Base-by-base conservation (phyloP, 176 grass and related monocot species). In the Phyllostachys edulis region DNA sequence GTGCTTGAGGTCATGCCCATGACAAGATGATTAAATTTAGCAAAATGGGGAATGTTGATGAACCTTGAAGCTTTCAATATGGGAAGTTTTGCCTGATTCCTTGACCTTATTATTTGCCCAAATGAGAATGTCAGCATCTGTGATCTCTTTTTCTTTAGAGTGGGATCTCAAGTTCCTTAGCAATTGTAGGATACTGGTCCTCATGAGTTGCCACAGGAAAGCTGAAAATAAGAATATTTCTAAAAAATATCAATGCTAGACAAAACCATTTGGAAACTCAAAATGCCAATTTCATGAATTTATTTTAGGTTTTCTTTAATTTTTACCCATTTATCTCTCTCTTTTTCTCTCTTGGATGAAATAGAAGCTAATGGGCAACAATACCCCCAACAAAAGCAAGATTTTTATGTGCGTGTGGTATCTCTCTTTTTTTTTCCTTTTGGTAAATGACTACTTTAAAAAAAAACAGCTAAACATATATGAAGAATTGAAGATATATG, bases 121-220 rank as follows among this genome's bases (percentile, higher is more conserved):
- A 37, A 57, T 86, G 45, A 99, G 88, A 82, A 99, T 99, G 76
- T 96, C 93, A 86, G 91, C 44, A 76, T 99, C 96, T 39, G 80
- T 82, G 40, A 99, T 99, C 84, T 90, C 93, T 87, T 94, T 99
- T 66, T 92, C 93, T 83, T 96, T 92, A 7, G 93, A 94, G 71
- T 99, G 93, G 69, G 45, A 90, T 85, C 96, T 96, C 90, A 99
- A 84, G 74, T 99, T 99, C 78, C 86, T 99, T 69, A 99, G 72
- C 40, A 99, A 81, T 21, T 99, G 93, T 67, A 99, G 83, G 84
- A 99, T 99, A 76, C 94, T 99, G 47, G 85, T 92, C 86, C 96
- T 95, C 96, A 99, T 99, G 65, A 99, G 82, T 88, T 94, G 96
- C 96, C 96, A 96, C 27, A 99, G 39, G 85, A 89, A 99, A 81